These are phyloP conservation scores for Blastobotrys capitulatus DNA, from an alignment of 1,139 yeast species.

Conservation along the genomic window DNA sequence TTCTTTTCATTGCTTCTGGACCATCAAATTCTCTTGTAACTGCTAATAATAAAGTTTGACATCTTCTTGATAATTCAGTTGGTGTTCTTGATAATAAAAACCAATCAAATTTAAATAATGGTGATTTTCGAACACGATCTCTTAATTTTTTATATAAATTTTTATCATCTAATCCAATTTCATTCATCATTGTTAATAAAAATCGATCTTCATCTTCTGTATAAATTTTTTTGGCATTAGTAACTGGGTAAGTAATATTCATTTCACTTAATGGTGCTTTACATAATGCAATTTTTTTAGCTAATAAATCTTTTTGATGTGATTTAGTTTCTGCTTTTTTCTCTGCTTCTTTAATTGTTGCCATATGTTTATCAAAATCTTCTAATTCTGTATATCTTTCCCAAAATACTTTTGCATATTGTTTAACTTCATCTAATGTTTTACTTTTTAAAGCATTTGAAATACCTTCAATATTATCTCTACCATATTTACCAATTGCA, in stretches of 20 bases:
- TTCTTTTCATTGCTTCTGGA: constrained; percentile 29
- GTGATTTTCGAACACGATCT: constrained; percentile 67
- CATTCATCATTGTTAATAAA: constrained; percentile 63
- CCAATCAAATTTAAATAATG: constrained; percentile 85
- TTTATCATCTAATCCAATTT: constrained; percentile 74
- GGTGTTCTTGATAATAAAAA: constrained; percentile 81
- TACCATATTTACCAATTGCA: constrained; percentile 76
- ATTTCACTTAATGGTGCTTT: constrained; percentile 73
- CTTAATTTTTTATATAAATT: constrained; percentile 72
- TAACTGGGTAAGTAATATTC: constrained; percentile 73
- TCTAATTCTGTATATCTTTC: constrained; percentile 63
- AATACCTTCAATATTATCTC: constrained; percentile 57
- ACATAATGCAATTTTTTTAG: constrained; percentile 56
- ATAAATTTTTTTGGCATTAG: constrained; percentile 81
- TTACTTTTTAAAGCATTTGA: constrained; percentile 61
- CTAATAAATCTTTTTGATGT: constrained; percentile 62
- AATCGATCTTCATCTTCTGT: constrained; percentile 85
- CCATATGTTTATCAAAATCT: constrained; percentile 77
- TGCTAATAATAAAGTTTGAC: constrained; percentile 59
- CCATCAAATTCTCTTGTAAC: constrained; percentile 32
- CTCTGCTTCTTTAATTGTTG: constrained; percentile 84
- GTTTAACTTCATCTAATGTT: constrained; percentile 62
- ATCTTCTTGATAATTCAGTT: constrained; percentile 79
- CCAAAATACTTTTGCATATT: constrained; percentile 78
- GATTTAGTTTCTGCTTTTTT: constrained; percentile 62